A percentile compares a stretch with the other conserved stretches of the same genome.
Evolutionary conservation across 768 basidiomycete species (phyloP).

Genomic region (Polyporus arcularius): DNA sequence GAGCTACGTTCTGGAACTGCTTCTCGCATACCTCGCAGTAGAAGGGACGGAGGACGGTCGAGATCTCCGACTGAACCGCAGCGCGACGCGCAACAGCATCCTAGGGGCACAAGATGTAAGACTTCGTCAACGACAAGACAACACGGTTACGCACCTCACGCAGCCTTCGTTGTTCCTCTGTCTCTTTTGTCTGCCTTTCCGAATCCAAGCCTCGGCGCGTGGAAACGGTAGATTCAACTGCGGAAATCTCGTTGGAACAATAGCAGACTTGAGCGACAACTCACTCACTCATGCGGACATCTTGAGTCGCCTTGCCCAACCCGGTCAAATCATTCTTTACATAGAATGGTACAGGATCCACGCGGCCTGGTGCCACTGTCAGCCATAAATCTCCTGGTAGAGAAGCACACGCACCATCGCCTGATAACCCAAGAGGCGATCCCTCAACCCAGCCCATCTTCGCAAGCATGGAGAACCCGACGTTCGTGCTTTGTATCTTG

Average conservation of each 20-base stretch:
- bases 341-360: slow-evolving; percentile 82
- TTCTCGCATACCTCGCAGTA: slow-evolving; percentile 86
- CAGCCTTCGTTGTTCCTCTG: slow-evolving; percentile 68
- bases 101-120: slow-evolving; percentile 35
- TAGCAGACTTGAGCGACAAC: neutral
- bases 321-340: slow-evolving; percentile 79
- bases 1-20: slow-evolving; percentile 83
- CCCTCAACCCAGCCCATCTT: slow-evolving; percentile 87
- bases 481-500: slow-evolving; percentile 75
- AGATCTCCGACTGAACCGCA: slow-evolving; percentile 69
- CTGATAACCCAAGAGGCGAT: slow-evolving; percentile 72
- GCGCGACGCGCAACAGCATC: slow-evolving; percentile 62
- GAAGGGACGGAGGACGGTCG: slow-evolving; percentile 67
- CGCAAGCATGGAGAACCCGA: slow-evolving; percentile 76
- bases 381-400: neutral
- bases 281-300: slow-evolving; percentile 63
- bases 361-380: slow-evolving; percentile 53
- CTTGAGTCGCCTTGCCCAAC: slow-evolving; percentile 76
- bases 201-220: slow-evolving; percentile 80
- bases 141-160: slow-evolving; percentile 57
- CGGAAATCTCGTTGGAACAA: neutral
- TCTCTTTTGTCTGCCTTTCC: slow-evolving; percentile 79
- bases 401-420: slow-evolving; percentile 58
- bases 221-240: slow-evolving; percentile 76
- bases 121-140: neutral